Base-by-base conservation (phyloP, 306 rosid genomes). In the Cicer chorassanicum region DNA sequence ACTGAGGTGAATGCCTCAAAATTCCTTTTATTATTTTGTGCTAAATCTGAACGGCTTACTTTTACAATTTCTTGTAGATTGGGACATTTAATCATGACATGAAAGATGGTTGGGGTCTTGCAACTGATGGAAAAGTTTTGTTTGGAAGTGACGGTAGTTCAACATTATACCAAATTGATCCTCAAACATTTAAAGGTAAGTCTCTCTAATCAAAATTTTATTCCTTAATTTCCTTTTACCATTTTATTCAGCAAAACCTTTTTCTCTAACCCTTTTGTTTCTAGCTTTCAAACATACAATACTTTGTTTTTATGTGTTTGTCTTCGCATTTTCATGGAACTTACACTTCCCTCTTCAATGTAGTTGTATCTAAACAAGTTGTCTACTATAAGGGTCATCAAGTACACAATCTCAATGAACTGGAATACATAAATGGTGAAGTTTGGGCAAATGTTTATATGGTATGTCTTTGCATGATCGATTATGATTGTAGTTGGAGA, bases 51-150 rank as follows among this genome's bases (percentile, higher is more conserved):
- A 70, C 63, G 70, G 65, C 74, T 77, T 73, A 55, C 40, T 38
- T 69, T 40, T 70, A 42, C 73, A 59, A 49, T 72, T 41, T 2
- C 5, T 81, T 81, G 75, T 79, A 93, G 98, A 24, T 86, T 66
- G 89, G 69, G 63, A 76, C 74, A 79, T 94, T 93, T 82, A 77
- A 86, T 21, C 96, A 91, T 86, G 82, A 81, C 50, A 94, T 94
- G 97, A 50, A 72, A 39, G 98, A 94, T 86, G 98, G 98, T 63
- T 94, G 98, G 98, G 98, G 98, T 74, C 78, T 94, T 71, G 93
- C 98, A 81, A 88, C 95, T 53, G 98, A 94, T 76, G 98, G 94
- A 75, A 76, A 90, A 68, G 76, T 85, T 80, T 74, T 93, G 82
- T 94, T 83, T 84, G 98, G 98, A 82, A 94, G 90, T 82, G 98